Evolutionary conservation across 352 stramenopile species (phyloP).

Genomic region (Globisporangium cystogenes): DNA sequence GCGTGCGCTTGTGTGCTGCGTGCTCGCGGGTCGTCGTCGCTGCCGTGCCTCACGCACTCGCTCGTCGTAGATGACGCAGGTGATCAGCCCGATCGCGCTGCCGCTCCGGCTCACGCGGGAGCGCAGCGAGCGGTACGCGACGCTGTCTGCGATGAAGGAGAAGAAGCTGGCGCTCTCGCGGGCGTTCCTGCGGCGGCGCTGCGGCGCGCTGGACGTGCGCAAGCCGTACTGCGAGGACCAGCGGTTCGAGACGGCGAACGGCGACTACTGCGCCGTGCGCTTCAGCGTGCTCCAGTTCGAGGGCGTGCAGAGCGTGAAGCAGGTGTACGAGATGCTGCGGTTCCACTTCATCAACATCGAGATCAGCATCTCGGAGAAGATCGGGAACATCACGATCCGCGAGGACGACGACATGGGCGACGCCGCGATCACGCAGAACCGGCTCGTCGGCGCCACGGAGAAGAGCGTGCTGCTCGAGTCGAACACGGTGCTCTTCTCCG

Average conservation of each 20-base stretch:
- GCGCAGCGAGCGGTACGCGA: slow-evolving; percentile 1
- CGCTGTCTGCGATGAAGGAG: slow-evolving; percentile 17
- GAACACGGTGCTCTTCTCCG: slow-evolving; percentile 30
- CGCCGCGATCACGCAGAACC: slow-evolving; percentile 36
- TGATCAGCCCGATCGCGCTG: slow-evolving; percentile 7
- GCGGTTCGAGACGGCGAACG: slow-evolving; percentile 33
- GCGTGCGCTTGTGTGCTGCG: not conserved
- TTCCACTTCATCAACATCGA: slow-evolving; percentile 61
- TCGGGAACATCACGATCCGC: slow-evolving; percentile 64
- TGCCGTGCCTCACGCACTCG: not conserved
- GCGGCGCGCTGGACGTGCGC: slow-evolving; percentile 13
- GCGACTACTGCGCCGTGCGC: slow-evolving; percentile 41
- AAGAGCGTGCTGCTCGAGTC: slow-evolving; percentile 29
- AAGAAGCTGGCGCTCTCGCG: slow-evolving; percentile 18
- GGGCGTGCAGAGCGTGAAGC: slow-evolving; percentile 23
- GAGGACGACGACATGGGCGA: slow-evolving; percentile 56
- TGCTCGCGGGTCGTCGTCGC: not conserved
- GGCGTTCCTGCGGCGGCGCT: slow-evolving; percentile 19
- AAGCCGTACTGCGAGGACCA: slow-evolving; percentile 24
- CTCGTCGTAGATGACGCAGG: slow-evolving; percentile 8
- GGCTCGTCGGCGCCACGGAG: slow-evolving; percentile 34
- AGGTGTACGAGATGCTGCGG: slow-evolving; percentile 43
- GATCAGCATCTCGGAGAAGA: slow-evolving; percentile 62
- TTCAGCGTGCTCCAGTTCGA: slow-evolving; percentile 52
- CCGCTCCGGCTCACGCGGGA: slow-evolving; percentile 1